These are phyloP conservation scores for Hericium erinaceus DNA, from an alignment of 768 basidiomycete genomes.

Conservation along the genomic window DNA sequence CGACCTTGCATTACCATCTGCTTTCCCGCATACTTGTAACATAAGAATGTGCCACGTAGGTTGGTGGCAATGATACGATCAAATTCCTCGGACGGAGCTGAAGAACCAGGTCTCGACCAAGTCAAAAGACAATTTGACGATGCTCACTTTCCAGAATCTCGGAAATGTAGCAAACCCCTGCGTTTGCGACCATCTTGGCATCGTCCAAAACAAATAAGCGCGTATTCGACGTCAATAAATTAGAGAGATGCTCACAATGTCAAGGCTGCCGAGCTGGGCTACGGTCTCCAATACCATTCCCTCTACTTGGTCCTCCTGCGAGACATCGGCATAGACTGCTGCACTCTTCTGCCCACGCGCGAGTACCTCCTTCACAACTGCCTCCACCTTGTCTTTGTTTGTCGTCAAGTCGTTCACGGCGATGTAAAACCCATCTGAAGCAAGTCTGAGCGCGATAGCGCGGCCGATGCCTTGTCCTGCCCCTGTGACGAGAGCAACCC, in stretches of 20 bases:
- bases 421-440: too few relatives aligned
- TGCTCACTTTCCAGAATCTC: not conserved
- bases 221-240: not conserved
- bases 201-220: not conserved
- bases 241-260: not conserved
- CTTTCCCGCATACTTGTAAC: conserved; percentile 16
- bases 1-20: conserved; percentile 19
- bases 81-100: conserved; percentile 15
- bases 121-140: not conserved
- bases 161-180: not conserved
- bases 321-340: not conserved
- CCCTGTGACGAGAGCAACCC: too few relatives aligned
- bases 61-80: conserved; percentile 14
- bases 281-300: not conserved
- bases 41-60: conserved; percentile 14
- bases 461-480: too few relatives aligned
- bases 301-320: not conserved
- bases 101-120: not conserved
- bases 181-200: not conserved
- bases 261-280: not conserved
- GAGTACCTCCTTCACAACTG: too few relatives aligned
- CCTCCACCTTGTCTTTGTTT: too few relatives aligned
- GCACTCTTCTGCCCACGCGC: too few relatives aligned
- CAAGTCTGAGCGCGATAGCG: too few relatives aligned
- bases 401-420: too few relatives aligned